These are phyloP conservation scores for Emergomyces pasteurianus DNA, from an alignment of 2,329 filamentous ascomycete genomes.

Conservation along the genomic window DNA sequence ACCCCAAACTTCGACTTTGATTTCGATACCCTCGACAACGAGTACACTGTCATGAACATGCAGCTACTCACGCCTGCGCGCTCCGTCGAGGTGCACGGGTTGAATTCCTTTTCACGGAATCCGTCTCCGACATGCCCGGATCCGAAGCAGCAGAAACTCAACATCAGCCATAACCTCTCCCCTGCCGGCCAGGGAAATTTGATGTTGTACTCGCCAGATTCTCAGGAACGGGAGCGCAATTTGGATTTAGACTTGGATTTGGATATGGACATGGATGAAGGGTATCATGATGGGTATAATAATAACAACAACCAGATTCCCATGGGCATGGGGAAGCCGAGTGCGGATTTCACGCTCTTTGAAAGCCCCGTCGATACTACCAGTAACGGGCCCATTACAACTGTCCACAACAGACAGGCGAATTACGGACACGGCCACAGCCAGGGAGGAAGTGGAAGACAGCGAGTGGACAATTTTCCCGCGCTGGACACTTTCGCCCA, in stretches of 20 bases:
- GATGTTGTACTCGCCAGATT: slow-evolving; percentile 20
- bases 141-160: slow-evolving; percentile 5
- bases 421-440: not conserved
- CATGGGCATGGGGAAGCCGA: slow-evolving; percentile 8
- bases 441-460: not conserved
- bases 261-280: slow-evolving; percentile 13
- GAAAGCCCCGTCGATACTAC: slow-evolving; percentile 4
- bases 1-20: slow-evolving; percentile 11
- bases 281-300: slow-evolving; percentile 14
- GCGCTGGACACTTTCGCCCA: not conserved
- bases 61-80: slow-evolving; percentile 14
- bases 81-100: slow-evolving; percentile 8
- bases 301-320: not conserved
- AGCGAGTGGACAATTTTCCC: not conserved
- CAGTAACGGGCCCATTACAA: not conserved
- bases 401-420: not conserved
- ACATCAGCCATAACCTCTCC: slow-evolving; percentile 11
- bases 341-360: slow-evolving; percentile 20
- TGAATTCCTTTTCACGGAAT: slow-evolving; percentile 12
- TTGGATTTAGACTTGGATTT: not conserved
- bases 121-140: slow-evolving; percentile 9
- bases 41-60: slow-evolving; percentile 17
- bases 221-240: slow-evolving; percentile 1
- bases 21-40: slow-evolving; percentile 12
- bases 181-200: slow-evolving; percentile 18